A percentile compares a stretch with the other conserved stretches of the same genome.
Conservation (phyloP, 2,329 filamentous ascomycete genomes). For the Mycocentrospora acerina region DNA sequence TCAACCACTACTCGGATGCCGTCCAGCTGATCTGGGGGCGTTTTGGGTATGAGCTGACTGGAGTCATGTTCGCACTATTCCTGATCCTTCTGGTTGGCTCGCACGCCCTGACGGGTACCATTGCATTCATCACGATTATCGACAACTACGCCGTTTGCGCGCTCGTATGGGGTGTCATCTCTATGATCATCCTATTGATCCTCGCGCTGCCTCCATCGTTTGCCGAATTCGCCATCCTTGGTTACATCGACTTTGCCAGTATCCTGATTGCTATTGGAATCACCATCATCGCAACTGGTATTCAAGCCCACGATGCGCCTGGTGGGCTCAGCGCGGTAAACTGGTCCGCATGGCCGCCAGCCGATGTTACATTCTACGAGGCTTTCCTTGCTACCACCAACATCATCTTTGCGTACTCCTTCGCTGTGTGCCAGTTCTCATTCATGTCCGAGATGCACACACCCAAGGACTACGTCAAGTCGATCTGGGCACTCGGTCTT, state of each 20-base stretch:
- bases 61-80: constrained; percentile 54
- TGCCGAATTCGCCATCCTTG: constrained; percentile 63
- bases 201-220: constrained; percentile 65
- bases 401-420: constrained; percentile 42
- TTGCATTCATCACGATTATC: constrained; percentile 66
- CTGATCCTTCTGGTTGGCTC: constrained; percentile 65
- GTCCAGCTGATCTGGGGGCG: constrained; percentile 64
- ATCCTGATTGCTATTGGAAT: constrained; percentile 66
- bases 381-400: constrained; percentile 50
- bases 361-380: constrained; percentile 63
- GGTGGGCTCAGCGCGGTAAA: constrained; percentile 29
- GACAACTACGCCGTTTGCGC: constrained; percentile 61
- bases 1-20: constrained; percentile 69
- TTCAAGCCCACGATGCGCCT: constrained; percentile 32
- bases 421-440: constrained; percentile 69
- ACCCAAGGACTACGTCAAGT: constrained; percentile 63
- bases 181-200: constrained; percentile 60
- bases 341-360: constrained; percentile 37
- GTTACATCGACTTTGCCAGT: constrained; percentile 59
- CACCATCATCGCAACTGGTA: constrained; percentile 68
- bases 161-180: constrained; percentile 65
- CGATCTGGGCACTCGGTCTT: constrained; percentile 58
- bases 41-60: constrained; percentile 52
- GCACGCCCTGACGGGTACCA: constrained; percentile 70
- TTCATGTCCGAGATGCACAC: constrained; percentile 68